phyloP scores from a whole-genome alignment of 352 stramenopile species.

The Phytophthora macrochlamydospora region DNA sequence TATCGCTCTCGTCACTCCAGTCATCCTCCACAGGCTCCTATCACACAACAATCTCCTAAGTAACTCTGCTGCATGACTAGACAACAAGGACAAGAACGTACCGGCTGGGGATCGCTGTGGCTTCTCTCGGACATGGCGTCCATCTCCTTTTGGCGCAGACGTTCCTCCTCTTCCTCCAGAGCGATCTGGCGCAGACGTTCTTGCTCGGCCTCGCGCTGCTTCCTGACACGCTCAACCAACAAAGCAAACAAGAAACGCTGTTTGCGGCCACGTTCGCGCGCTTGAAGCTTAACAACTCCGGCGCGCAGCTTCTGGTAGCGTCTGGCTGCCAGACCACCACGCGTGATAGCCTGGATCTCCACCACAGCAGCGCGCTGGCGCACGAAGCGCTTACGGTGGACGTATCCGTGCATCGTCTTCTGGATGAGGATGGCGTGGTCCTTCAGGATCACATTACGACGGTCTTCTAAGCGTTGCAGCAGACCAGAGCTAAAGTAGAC shows the following conservation, averaged over 20 bases:
- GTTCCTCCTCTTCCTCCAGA: slow-evolving; percentile 35
- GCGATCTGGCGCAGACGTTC: slow-evolving; percentile 48
- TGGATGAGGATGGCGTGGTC: slow-evolving; percentile 78
- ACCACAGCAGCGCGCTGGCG: slow-evolving; percentile 48
- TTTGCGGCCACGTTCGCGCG: slow-evolving; percentile 56
- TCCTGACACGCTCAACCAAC: slow-evolving; percentile 47
- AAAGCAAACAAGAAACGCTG: slow-evolving; percentile 62
- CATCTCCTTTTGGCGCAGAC: slow-evolving; percentile 43
- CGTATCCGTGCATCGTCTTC: slow-evolving; percentile 70
- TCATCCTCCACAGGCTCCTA: slow-evolving; percentile 85
- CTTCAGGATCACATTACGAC: slow-evolving; percentile 75
- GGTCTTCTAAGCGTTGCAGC: slow-evolving; percentile 91
- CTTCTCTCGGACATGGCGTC: slow-evolving; percentile 45
- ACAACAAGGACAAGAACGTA: slow-evolving; percentile 29
- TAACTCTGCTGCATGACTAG: slow-evolving; percentile 14
- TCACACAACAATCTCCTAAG: slow-evolving; percentile 69
- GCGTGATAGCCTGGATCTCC: slow-evolving; percentile 55
- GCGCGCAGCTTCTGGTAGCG: slow-evolving; percentile 54
- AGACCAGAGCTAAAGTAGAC: slow-evolving; percentile 90
- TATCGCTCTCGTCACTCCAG: slow-evolving; percentile 78
- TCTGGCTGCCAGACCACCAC: slow-evolving; percentile 39
- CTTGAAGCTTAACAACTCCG: slow-evolving; percentile 61
- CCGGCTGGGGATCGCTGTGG: slow-evolving; percentile 58
- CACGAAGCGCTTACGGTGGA: slow-evolving; percentile 63
- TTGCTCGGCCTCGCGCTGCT: slow-evolving; percentile 45